Conservation (phyloP, 371 early-diverging fungal genomes). For the Syncephalastrum racemosum region DNA sequence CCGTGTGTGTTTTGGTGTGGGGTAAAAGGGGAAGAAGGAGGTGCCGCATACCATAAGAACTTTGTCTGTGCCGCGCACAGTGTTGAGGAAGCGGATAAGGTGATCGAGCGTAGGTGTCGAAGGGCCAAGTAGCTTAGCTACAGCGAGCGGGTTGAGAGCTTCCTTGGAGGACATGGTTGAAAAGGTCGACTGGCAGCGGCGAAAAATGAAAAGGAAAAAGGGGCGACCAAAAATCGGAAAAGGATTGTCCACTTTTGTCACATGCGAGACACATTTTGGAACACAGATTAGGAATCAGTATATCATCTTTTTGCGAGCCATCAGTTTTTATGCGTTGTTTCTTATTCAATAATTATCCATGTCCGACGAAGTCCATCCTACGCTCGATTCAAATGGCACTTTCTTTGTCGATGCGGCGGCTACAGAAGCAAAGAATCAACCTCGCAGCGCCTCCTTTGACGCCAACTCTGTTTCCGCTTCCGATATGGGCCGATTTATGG, state of each 20-base stretch:
- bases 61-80: conserved; percentile 91
- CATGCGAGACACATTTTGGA: no score
- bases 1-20: no score
- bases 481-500: conserved; percentile 1
- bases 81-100: conserved; percentile 70
- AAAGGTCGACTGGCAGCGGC: not conserved
- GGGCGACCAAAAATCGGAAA: not conserved
- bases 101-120: conserved; percentile 67
- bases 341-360: no score
- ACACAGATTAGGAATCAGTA: no score
- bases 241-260: no score
- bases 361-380: not conserved
- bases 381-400: not conserved
- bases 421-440: not conserved
- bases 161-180: conserved; percentile 7
- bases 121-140: conserved; percentile 47
- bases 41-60: conserved; percentile 78
- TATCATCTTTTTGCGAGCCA: no score
- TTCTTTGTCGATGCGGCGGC: conserved; percentile 1
- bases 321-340: no score
- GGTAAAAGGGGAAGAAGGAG: no score
- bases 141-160: conserved; percentile 37
- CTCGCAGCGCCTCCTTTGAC: conserved; percentile 1
- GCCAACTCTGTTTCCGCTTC: not conserved
- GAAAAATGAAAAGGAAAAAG: conserved; percentile 2